Evolutionary conservation across 129 eudicot genomes (phyloP).

Genomic region (Pulicaria dysenterica): DNA sequence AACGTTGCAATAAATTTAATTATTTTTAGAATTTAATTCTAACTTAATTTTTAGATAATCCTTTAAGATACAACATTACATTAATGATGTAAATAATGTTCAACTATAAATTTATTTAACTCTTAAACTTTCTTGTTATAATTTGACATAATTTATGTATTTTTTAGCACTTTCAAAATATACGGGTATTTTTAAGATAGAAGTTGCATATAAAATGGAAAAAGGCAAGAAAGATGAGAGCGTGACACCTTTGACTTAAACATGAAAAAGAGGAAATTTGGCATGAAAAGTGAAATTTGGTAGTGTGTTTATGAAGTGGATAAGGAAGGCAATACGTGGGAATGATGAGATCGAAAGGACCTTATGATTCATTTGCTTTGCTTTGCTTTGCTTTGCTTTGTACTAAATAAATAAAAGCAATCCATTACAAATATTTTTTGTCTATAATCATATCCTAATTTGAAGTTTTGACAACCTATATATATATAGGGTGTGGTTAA

Average conservation of each 20-base stretch:
- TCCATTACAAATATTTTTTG: too few relatives aligned
- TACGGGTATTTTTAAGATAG: too few relatives aligned
- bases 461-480: too few relatives aligned
- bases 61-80: not conserved
- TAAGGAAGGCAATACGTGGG: constrained; percentile 34
- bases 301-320: constrained; percentile 40
- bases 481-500: too few relatives aligned
- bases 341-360: constrained; percentile 16
- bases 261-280: constrained; percentile 24
- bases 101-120: not conserved
- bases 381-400: not conserved
- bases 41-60: not conserved
- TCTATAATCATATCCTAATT: too few relatives aligned
- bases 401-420: not conserved
- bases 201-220: not conserved
- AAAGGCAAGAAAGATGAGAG: not conserved
- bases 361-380: not conserved
- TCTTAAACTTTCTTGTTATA: not conserved
- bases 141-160: not conserved
- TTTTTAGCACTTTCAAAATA: not conserved
- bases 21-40: not conserved
- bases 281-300: constrained; percentile 26
- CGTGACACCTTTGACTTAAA: constrained; percentile 29
- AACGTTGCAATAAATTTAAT: not conserved
- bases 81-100: not conserved